A percentile compares a stretch with the other conserved stretches of the same genome.
Conservation (phyloP, 2,329 filamentous ascomycete species). For the Blastomyces percursus region DNA sequence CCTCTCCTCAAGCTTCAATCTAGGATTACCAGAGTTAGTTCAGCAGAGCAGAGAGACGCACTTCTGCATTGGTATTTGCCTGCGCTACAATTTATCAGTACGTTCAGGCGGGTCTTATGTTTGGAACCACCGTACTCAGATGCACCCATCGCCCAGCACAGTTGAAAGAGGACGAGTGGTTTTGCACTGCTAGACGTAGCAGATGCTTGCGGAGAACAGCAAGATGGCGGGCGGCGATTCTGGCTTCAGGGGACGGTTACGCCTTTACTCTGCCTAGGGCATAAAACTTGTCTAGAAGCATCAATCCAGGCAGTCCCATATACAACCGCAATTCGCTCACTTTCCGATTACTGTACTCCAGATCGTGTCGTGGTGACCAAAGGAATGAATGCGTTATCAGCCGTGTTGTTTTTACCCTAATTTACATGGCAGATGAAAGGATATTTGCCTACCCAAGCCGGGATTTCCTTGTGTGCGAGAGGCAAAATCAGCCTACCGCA, state of each 20-base stretch:
- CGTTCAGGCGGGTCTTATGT: no score
- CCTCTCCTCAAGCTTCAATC: no score
- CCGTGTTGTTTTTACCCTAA: conserved; percentile 17
- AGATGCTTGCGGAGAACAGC: conserved; percentile 6
- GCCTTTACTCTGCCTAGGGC: not conserved
- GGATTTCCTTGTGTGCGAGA: not conserved
- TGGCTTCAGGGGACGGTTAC: conserved; percentile 13
- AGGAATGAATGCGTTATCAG: conserved; percentile 17
- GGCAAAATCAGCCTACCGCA: not conserved
- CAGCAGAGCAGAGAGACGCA: no score
- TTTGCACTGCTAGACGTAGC: not conserved
- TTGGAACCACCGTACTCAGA: not conserved
- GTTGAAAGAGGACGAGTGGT: not conserved
- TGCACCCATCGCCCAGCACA: not conserved
- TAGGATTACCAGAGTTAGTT: no score
- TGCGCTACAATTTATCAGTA: no score
- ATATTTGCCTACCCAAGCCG: not conserved
- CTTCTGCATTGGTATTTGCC: no score
- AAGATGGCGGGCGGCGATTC: conserved; percentile 14
- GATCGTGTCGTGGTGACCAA: conserved; percentile 15
- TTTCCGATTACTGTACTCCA: conserved; percentile 16
- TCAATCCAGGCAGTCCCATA: conserved; percentile 9
- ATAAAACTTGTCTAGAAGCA: not conserved
- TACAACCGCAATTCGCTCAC: conserved; percentile 14
- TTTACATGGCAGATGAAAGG: conserved; percentile 5